Evolutionary conservation across 306 rosid species (phyloP).

Genomic region (Vigna unguiculata): DNA sequence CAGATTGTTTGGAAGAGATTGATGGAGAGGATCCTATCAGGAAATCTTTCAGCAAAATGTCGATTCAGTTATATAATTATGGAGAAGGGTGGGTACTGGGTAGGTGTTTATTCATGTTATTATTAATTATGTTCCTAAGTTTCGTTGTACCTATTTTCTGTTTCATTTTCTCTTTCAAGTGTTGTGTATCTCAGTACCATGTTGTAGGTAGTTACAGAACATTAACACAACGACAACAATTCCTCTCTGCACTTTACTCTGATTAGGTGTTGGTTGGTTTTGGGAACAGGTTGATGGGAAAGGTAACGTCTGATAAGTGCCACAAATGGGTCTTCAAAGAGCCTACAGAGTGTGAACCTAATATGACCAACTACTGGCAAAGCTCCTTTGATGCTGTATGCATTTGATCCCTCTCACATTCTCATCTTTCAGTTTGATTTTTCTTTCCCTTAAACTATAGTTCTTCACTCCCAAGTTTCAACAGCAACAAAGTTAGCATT

Average conservation of each 20-base stretch:
- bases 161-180: conserved; percentile 15
- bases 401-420: background rate
- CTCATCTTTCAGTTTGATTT: background rate
- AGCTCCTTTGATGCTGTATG: conserved; percentile 96
- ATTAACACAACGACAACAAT: background rate
- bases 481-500: conserved; percentile 10
- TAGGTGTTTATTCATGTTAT: conserved; percentile 64
- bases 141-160: background rate
- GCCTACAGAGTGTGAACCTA: conserved; percentile 87
- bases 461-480: conserved; percentile 14
- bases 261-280: conserved; percentile 35
- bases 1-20: conserved; percentile 77
- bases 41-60: conserved; percentile 94
- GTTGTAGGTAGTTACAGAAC: conserved; percentile 20
- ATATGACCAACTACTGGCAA: conserved; percentile 94
- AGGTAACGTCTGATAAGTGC: conserved; percentile 98
- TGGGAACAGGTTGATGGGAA: conserved; percentile 86
- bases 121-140: conserved; percentile 3
- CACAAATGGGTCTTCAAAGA: conserved; percentile 99
- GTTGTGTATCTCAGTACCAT: conserved; percentile 15
- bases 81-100: conserved; percentile 99
- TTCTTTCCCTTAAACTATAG: background rate
- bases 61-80: conserved; percentile 94
- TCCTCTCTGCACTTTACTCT: conserved; percentile 14
- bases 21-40: conserved; percentile 91